A percentile compares a stretch with the other conserved stretches of the same genome.
These are phyloP conservation scores for Pelargonium myrrhifolium DNA, from an alignment of 441 rosid genomes.

Conservation along the genomic window DNA sequence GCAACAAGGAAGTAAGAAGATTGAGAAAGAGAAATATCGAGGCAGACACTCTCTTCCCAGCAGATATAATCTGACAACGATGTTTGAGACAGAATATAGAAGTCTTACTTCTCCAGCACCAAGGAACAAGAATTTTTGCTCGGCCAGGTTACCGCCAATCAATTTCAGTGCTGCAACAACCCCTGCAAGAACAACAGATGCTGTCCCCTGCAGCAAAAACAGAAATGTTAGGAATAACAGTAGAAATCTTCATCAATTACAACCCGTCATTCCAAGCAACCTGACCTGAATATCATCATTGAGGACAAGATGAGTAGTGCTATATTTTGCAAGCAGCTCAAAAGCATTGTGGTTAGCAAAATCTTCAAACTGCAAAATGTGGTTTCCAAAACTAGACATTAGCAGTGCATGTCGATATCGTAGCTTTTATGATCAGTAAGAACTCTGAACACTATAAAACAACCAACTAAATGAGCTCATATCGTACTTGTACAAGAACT, in stretches of 20 bases:
- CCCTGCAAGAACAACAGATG: constrained; percentile 25
- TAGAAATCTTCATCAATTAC: not conserved
- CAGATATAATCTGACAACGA: not conserved
- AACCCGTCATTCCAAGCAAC: not conserved
- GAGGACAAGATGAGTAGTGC: constrained; percentile 13
- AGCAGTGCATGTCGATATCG: not conserved
- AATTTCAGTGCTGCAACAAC: constrained; percentile 21
- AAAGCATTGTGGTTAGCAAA: constrained; percentile 16
- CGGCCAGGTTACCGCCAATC: constrained; percentile 1
- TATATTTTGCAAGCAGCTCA: constrained; percentile 14
- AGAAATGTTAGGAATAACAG: constrained; percentile 5
- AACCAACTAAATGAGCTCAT: not conserved
- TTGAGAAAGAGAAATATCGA: not conserved
- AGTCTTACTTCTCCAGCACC: not conserved
- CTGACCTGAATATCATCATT: constrained; percentile 13
- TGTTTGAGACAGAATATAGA: not conserved
- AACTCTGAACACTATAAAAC: too few species aligned
- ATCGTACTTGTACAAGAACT: not conserved
- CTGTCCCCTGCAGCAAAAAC: constrained; percentile 20
- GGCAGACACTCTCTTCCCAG: too few species aligned
- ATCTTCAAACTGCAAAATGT: constrained; percentile 12
- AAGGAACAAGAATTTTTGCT: not conserved
- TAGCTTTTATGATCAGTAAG: too few species aligned
- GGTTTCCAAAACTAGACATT: not conserved
- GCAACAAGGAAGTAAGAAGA: not conserved